A percentile compares a stretch with the other conserved stretches of the same genome.
These are phyloP conservation scores for Ustilago nuda DNA, from an alignment of 1,284 basidiomycete genomes.

Conservation along the genomic window DNA sequence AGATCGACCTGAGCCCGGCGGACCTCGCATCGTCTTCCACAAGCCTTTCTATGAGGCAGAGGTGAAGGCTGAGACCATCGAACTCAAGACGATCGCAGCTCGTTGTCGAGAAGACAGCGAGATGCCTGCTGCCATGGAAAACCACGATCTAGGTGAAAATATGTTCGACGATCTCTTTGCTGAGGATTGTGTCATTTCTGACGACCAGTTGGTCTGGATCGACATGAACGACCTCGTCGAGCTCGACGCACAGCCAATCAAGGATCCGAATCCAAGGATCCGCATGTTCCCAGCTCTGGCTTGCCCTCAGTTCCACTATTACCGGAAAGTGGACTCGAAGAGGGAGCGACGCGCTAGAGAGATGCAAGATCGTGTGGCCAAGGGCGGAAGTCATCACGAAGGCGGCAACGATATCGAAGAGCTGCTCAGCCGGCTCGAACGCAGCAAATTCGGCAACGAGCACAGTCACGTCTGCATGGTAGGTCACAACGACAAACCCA, in stretches of 20 bases:
- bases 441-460: conserved; percentile 87
- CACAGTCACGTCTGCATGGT: conserved; percentile 83
- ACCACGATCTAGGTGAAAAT: conserved; percentile 60
- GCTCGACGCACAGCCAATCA: conserved; percentile 74
- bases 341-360: conserved; percentile 66
- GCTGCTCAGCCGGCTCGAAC: conserved; percentile 43
- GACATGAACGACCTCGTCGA: conserved; percentile 88
- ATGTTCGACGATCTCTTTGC: conserved; percentile 53
- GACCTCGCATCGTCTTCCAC: conserved; percentile 73
- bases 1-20: conserved; percentile 68
- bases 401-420: conserved; percentile 27
- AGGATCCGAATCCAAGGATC: conserved; percentile 71
- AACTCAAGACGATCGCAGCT: conserved; percentile 82
- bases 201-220: conserved; percentile 75
- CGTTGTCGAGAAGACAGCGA: conserved; percentile 73
- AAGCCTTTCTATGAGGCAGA: conserved; percentile 95
- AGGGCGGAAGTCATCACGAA: conserved; percentile 3
- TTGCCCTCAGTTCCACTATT: conserved; percentile 87
- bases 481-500: conserved; percentile 73
- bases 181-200: conserved; percentile 32
- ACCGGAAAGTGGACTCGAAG: conserved; percentile 72
- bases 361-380: conserved; percentile 10
- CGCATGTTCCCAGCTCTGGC: conserved; percentile 79
- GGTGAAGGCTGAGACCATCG: conserved; percentile 81
- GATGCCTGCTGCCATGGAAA: conserved; percentile 47